Evolutionary conservation across 148 eudicot species (phyloP).

Genomic region (Persicaria maculosa): DNA sequence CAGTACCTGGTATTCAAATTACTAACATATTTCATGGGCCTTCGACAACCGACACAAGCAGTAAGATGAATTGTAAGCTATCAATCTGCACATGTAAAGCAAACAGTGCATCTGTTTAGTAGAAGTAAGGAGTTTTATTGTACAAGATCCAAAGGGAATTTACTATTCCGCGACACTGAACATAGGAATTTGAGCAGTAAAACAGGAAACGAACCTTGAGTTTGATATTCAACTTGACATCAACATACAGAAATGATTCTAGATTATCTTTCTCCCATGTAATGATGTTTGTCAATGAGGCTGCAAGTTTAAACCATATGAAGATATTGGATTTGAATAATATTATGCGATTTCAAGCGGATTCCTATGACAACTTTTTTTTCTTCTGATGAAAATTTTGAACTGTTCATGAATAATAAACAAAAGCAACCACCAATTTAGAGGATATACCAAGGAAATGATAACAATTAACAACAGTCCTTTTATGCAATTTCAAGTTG

Average conservation of each 20-base stretch:
- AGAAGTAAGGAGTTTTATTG: not conserved
- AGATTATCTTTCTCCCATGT: slow-evolving; percentile 48
- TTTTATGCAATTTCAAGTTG: no score
- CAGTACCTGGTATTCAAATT: not conserved
- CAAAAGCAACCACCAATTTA: not conserved
- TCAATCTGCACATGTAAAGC: slow-evolving; percentile 45
- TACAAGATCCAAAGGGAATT: not conserved
- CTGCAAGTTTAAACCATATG: slow-evolving; percentile 41
- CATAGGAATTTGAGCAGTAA: not conserved
- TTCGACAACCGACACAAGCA: slow-evolving; percentile 80
- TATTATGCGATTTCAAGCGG: not conserved
- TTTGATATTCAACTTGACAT: slow-evolving; percentile 54
- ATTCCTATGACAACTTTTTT: not conserved
- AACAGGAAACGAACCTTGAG: slow-evolving; percentile 51
- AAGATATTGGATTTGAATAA: no score
- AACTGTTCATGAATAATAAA: no score
- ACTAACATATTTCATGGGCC: slow-evolving; percentile 83
- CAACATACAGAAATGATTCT: slow-evolving; percentile 60
- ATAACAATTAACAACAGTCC: no score
- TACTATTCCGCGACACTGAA: not conserved
- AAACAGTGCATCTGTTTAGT: not conserved
- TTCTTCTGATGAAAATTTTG: not conserved
- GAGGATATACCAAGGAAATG: not conserved
- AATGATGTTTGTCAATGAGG: slow-evolving; percentile 66
- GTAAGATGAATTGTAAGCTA: slow-evolving; percentile 51